Evolutionary conservation across 2,329 filamentous ascomycete species (phyloP).

Genomic region (Beauveria australis): DNA sequence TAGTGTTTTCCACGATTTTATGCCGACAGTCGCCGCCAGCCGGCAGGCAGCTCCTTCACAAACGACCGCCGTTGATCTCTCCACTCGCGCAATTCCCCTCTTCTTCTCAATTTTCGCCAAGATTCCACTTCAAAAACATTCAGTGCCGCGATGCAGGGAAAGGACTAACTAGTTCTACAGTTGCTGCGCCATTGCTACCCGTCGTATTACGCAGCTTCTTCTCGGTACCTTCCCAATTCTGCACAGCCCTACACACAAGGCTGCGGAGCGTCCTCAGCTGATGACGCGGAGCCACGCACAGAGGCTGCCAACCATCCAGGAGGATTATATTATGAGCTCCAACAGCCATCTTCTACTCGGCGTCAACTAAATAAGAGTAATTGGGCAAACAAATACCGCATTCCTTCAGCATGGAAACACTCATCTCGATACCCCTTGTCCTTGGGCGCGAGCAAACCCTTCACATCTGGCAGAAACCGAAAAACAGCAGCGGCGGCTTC

Average conservation of each 20-base stretch:
- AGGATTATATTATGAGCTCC: background rate
- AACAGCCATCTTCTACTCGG: background rate
- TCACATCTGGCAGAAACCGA: background rate
- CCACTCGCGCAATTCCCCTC: too few relatives aligned
- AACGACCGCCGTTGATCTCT: too few relatives aligned
- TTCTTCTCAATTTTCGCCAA: too few relatives aligned
- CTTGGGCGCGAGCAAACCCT: background rate
- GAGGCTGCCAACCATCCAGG: too few relatives aligned
- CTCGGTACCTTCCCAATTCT: background rate
- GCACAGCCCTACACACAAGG: background rate
- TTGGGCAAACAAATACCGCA: too few relatives aligned
- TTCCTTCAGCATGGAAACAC: background rate
- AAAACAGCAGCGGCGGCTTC: background rate
- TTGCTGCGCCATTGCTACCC: background rate
- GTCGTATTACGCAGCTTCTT: background rate
- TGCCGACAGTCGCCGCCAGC: too few relatives aligned
- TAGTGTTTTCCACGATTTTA: too few relatives aligned
- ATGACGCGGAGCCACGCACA: conserved; percentile 1
- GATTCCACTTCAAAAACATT: too few relatives aligned
- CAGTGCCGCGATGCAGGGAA: too few relatives aligned
- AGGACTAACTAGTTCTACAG: too few relatives aligned
- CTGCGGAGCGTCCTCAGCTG: background rate
- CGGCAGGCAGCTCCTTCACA: too few relatives aligned
- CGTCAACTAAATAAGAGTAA: too few relatives aligned
- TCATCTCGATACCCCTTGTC: background rate